phyloP scores from a whole-genome alignment of 1,284 basidiomycete species.

The Ceratobasidium sp. region DNA sequence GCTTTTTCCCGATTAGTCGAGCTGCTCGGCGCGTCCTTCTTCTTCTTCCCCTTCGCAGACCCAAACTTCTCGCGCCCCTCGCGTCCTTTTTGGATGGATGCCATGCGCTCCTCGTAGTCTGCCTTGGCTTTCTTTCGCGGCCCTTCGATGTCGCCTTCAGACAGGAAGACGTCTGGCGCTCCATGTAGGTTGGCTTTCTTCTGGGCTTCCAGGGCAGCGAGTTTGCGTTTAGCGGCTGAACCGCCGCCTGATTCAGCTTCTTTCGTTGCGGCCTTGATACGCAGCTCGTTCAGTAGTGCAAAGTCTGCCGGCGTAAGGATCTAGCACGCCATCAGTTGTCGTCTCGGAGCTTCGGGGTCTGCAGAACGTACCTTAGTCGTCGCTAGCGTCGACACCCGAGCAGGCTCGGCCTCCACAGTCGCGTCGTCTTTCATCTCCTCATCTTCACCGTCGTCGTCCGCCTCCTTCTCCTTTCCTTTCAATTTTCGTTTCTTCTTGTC shows the following conservation, averaged over 20 bases:
- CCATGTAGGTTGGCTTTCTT: slow-evolving; percentile 66
- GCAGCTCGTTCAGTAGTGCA: slow-evolving; percentile 90
- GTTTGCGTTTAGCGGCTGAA: slow-evolving; percentile 85
- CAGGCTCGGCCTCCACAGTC: slow-evolving; percentile 50
- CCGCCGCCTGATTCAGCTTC: slow-evolving; percentile 81
- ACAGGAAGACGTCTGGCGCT: slow-evolving; percentile 72
- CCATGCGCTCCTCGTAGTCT: slow-evolving; percentile 95
- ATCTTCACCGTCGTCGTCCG: slow-evolving; percentile 52
- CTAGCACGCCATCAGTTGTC: slow-evolving; percentile 59
- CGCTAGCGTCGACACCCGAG: slow-evolving; percentile 72
- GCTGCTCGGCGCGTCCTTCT: slow-evolving; percentile 81
- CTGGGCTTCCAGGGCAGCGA: slow-evolving; percentile 79
- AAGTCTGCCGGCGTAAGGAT: slow-evolving; percentile 99
- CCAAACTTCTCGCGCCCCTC: slow-evolving; percentile 98
- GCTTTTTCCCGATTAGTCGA: slow-evolving; percentile 92
- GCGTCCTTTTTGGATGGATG: slow-evolving; percentile 90
- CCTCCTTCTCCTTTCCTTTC: slow-evolving; percentile 57
- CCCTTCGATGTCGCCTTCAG: slow-evolving; percentile 93
- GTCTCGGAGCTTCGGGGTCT: slow-evolving; percentile 12
- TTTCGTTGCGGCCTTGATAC: slow-evolving; percentile 82
- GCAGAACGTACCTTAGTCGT: slow-evolving; percentile 75
- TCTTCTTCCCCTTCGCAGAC: slow-evolving; percentile 89
- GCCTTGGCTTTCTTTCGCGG: slow-evolving; percentile 95
- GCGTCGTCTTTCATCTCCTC: slow-evolving; percentile 51
- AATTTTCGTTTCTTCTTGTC: slow-evolving; percentile 59